phyloP scores from a whole-genome alignment of 2,329 filamentous ascomycete genomes.

The Sporothrix euskadiensis region DNA sequence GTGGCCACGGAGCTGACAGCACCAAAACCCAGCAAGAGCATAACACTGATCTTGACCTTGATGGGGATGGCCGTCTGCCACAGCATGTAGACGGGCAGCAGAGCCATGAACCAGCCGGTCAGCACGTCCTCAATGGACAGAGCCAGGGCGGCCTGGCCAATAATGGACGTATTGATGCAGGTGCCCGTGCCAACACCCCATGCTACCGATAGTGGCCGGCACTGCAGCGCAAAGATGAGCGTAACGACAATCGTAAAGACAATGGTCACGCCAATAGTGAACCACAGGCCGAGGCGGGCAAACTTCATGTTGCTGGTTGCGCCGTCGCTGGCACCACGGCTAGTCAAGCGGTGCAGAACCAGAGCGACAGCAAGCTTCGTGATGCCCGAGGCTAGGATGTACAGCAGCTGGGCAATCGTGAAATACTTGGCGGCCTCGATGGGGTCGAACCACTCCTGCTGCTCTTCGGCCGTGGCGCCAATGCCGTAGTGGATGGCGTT shows the following conservation, averaged over 20 bases:
- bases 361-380: slow-evolving; percentile 23
- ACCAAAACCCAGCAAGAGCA: slow-evolving; percentile 17
- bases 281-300: not conserved
- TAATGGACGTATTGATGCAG: slow-evolving; percentile 21
- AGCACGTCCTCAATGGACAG: slow-evolving; percentile 26
- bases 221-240: slow-evolving; percentile 25
- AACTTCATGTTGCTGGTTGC: not conserved
- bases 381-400: slow-evolving; percentile 25
- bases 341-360: slow-evolving; percentile 14
- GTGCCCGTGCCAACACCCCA: slow-evolving; percentile 25
- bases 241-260: slow-evolving; percentile 12
- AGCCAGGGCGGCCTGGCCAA: slow-evolving; percentile 23
- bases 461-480: slow-evolving; percentile 5
- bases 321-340: not conserved
- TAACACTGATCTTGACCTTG: slow-evolving; percentile 21
- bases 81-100: slow-evolving; percentile 21
- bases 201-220: slow-evolving; percentile 23
- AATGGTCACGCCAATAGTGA: not conserved
- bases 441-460: not conserved
- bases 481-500: slow-evolving; percentile 25
- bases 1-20: slow-evolving; percentile 20
- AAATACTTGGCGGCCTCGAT: slow-evolving; percentile 26
- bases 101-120: slow-evolving; percentile 22
- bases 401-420: slow-evolving; percentile 24
- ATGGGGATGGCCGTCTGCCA: slow-evolving; percentile 21